phyloP scores from a whole-genome alignment of 495 filamentous ascomycete species.

The Parathielavia appendiculata region DNA sequence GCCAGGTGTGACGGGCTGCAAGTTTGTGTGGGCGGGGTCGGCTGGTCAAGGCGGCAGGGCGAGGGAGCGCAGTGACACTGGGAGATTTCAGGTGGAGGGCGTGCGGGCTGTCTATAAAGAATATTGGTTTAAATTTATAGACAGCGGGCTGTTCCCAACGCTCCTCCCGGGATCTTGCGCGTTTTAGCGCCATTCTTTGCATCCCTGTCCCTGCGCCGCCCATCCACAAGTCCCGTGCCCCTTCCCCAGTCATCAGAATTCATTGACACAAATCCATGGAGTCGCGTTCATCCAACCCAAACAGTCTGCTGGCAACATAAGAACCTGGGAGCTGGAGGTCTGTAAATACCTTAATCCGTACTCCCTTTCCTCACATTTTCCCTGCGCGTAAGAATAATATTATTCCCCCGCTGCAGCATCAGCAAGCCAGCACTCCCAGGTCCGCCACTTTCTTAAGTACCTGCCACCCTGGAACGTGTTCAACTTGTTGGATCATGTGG shows the following conservation, averaged over 20 bases:
- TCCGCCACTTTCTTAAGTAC: neutral
- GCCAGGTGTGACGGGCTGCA: slow-evolving; percentile 11
- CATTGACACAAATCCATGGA: neutral
- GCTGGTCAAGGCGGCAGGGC: slow-evolving; percentile 22
- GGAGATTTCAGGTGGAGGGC: slow-evolving; percentile 37
- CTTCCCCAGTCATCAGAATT: slow-evolving; percentile 14
- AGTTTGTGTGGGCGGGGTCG: slow-evolving; percentile 2
- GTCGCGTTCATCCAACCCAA: neutral
- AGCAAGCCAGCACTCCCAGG: neutral
- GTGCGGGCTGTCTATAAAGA: slow-evolving; percentile 37
- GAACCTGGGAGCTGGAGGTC: neutral
- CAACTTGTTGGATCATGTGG: neutral
- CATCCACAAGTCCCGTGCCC: slow-evolving; percentile 22
- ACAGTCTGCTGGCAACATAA: no score
- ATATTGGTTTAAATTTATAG: slow-evolving; percentile 41
- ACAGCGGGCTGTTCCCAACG: slow-evolving; percentile 33
- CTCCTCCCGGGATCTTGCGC: slow-evolving; percentile 25
- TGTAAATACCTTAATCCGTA: neutral
- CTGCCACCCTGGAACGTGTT: slow-evolving; percentile 5
- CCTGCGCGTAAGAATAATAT: neutral
- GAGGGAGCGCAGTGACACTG: slow-evolving; percentile 24
- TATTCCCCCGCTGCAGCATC: neutral
- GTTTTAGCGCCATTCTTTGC: slow-evolving; percentile 32
- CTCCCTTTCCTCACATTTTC: neutral
- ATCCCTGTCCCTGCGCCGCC: slow-evolving; percentile 27